Conservation (phyloP, 2,329 filamentous ascomycete species). For the Aureobasidium sp. region DNA sequence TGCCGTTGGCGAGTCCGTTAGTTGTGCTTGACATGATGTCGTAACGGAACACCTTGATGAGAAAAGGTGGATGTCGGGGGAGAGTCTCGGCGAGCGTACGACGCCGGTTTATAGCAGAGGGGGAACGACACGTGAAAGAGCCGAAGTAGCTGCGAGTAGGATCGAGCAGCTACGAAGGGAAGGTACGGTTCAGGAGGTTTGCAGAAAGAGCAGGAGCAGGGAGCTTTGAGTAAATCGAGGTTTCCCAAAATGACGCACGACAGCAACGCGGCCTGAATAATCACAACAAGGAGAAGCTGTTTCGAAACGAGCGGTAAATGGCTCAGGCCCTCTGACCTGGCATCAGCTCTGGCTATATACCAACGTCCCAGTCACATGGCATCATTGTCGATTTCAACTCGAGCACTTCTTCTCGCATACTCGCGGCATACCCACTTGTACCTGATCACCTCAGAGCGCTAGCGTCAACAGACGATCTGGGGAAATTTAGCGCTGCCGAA, state of each 20-base stretch:
- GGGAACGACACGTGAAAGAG: neutral
- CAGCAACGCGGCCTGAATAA: neutral
- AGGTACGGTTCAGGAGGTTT: constrained; percentile 3
- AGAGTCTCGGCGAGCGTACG: neutral
- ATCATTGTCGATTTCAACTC: constrained; percentile 6
- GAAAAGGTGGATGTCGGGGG: constrained; percentile 2
- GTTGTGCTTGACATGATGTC: constrained; percentile 1
- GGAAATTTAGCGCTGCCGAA: constrained; percentile 14
- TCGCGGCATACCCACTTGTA: constrained; percentile 14
- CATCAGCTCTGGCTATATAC: constrained; percentile 5
- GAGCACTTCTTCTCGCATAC: constrained; percentile 10
- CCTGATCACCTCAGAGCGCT: constrained; percentile 5
- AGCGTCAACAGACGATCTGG: constrained; percentile 11
- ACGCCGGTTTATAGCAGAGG: neutral
- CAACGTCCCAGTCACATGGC: constrained; percentile 14
- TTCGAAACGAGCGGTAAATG: constrained; percentile 11
- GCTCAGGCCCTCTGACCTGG: constrained; percentile 8
- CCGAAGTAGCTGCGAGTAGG: neutral
- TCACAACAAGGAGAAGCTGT: neutral
- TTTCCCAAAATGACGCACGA: constrained; percentile 2
- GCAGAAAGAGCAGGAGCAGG: neutral
- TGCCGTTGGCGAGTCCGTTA: constrained; percentile 3
- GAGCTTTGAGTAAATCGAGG: neutral
- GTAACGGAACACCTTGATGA: constrained; percentile 6
- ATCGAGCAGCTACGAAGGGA: neutral